Conservation (phyloP, 108 stramenopile genomes). For the Nannochloropsis salina region DNA sequence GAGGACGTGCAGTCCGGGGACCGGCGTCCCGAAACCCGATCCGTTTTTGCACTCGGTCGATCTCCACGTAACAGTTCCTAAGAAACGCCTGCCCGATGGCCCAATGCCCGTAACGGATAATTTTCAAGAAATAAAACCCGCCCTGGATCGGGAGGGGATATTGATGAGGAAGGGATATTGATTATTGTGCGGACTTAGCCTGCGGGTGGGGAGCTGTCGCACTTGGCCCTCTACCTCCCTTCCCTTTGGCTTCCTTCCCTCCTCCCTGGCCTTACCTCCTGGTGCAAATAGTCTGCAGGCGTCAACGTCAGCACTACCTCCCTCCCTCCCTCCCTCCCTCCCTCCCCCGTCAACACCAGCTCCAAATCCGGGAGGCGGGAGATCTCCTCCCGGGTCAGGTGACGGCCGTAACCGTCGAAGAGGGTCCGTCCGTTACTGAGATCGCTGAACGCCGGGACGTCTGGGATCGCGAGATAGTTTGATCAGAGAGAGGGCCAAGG, state of each 20-base stretch:
- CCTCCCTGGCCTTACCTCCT: not conserved
- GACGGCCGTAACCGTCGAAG: not conserved
- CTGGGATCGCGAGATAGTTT: not conserved
- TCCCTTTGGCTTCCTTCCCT: not conserved
- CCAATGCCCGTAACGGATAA: not conserved
- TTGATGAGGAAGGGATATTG: not conserved
- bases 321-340: not conserved
- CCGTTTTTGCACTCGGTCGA: not conserved
- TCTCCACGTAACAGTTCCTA: not conserved
- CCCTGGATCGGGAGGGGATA: not conserved
- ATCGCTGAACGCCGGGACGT: not conserved
- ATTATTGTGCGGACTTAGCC: not conserved
- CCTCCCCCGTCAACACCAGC: not conserved
- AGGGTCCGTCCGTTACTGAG: not conserved
- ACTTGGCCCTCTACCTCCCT: not conserved
- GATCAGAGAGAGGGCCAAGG: not conserved
- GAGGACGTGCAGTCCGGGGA: too few relatives aligned
- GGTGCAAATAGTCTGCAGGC: not conserved
- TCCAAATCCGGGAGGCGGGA: not conserved
- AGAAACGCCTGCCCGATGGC: not conserved
- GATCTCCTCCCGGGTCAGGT: not conserved
- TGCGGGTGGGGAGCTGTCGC: too few relatives aligned
- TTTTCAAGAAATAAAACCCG: slow-evolving; percentile 7
- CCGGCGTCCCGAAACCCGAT: not conserved
- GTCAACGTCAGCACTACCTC: not conserved